phyloP scores from a whole-genome alignment of 192 early-diverging fungal species.

The Tieghemiomyces parasiticus region DNA sequence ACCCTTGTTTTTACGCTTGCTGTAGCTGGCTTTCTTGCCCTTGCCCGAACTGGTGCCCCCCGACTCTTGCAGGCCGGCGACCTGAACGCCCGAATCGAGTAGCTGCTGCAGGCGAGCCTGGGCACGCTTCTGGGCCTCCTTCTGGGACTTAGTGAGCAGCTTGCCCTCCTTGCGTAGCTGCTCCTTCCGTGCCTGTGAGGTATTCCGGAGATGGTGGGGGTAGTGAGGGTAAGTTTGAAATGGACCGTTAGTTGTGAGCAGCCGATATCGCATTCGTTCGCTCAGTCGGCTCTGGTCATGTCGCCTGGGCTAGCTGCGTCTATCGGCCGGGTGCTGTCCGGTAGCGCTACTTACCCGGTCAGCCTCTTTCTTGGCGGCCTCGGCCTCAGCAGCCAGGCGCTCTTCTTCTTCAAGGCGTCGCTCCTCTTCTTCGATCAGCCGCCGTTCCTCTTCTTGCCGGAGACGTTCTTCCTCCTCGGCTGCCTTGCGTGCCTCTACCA shows the following conservation, averaged over 20 bases:
- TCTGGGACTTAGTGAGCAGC: constrained; percentile 86
- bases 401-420: constrained; percentile 56
- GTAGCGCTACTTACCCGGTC: too few species aligned
- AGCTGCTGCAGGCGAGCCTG: constrained; percentile 58
- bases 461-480: constrained; percentile 62
- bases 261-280: too few species aligned
- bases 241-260: too few species aligned
- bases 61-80: constrained; percentile 31
- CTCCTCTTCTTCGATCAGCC: constrained; percentile 53
- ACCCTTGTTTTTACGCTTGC: constrained; percentile 41
- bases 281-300: too few species aligned
- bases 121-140: constrained; percentile 56
- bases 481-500: constrained; percentile 54
- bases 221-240: too few species aligned
- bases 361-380: too few species aligned
- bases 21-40: constrained; percentile 26
- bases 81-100: constrained; percentile 62
- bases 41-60: constrained; percentile 15
- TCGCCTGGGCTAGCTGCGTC: too few species aligned
- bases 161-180: constrained; percentile 86
- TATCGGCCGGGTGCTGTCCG: too few species aligned
- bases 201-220: too few species aligned
- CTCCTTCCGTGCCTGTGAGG: constrained; percentile 47
- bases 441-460: constrained; percentile 51
- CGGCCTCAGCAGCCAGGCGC: too few species aligned